A percentile compares a stretch with the other conserved stretches of the same genome.
phyloP scores from a whole-genome alignment of 164 flowering plant species.

The Liquidambar formosana region DNA sequence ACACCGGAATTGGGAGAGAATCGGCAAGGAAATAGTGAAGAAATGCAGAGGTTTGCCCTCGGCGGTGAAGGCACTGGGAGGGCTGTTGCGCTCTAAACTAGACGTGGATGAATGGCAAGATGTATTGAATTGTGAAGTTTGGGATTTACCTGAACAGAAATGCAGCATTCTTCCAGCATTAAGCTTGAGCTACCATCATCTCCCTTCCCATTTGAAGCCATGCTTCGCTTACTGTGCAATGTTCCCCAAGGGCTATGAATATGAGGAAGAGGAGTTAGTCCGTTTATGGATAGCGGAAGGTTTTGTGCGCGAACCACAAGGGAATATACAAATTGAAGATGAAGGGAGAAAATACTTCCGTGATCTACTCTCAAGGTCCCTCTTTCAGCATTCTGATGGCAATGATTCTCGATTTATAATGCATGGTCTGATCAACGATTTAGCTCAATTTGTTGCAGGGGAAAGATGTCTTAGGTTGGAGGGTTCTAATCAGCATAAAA shows the following conservation, averaged over 20 bases:
- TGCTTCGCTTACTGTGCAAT: slow-evolving; percentile 35
- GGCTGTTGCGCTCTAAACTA: slow-evolving; percentile 11
- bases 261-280: slow-evolving; percentile 7
- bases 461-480: slow-evolving; percentile 13
- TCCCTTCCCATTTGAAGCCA: too few species aligned
- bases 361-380: slow-evolving; percentile 29
- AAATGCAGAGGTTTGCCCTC: slow-evolving; percentile 38
- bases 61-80: slow-evolving; percentile 26
- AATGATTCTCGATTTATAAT: slow-evolving; percentile 8
- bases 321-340: slow-evolving; percentile 20
- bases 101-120: slow-evolving; percentile 18
- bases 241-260: slow-evolving; percentile 22
- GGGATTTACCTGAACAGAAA: too few species aligned
- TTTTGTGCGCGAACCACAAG: slow-evolving; percentile 11
- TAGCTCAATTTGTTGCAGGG: slow-evolving; percentile 32
- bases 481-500: neutral
- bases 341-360: slow-evolving; percentile 23
- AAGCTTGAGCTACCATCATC: too few species aligned
- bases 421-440: slow-evolving; percentile 41
- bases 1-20: too few species aligned
- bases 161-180: too few species aligned
- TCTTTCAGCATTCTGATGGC: slow-evolving; percentile 18
- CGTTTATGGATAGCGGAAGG: slow-evolving; percentile 35
- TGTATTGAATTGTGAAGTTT: slow-evolving; percentile 17
- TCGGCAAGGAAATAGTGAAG: slow-evolving; percentile 19